Evolutionary conservation across 2,329 filamentous ascomycete species (phyloP), one percentile per base, ranked within the genome.

Genomic region (Tolypocladium inflatum): DNA sequence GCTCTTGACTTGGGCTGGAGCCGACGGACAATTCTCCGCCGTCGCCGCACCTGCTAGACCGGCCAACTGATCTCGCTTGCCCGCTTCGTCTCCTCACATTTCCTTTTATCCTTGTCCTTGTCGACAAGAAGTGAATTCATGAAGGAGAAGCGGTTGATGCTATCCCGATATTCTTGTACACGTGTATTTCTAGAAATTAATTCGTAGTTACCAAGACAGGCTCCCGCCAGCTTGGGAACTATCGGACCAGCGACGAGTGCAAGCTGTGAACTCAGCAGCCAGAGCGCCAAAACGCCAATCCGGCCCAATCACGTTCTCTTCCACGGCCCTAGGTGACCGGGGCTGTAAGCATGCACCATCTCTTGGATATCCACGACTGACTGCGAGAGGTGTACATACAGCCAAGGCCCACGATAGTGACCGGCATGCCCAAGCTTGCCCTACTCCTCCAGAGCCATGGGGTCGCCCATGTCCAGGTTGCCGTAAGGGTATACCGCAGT

Each of bases 21-120:
- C 85, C 21, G 90, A 90, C 62, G 89, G 89, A 7, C 90, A 94
- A 68, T 94, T 84, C 69, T 84, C 82, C 4, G 74, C 87, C 30
- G 61, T 87, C 15, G 78, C 79, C n/a, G 76, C 76, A 17, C 35
- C 37, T 45, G 54, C 52, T 23, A n/a, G 15, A 52, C 3, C 30
- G 43, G 38, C 38, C 13, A 39, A 39, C 17, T 17, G 1, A 39
- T 17, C 13, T 7, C 17, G 38, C 4, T 39, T 39, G 2, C 38
- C 17, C 1, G 13, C 2, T 39, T 38, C 10, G 37, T 38, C 37
- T 33, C 7, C 30, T 43, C 10, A n/a, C 42, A 33, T 33, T 33
- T 8, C 30, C 30, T 33, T 8, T 33, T 9, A 9, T 33, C 30
- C 7, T 9, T 33, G 30, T 33, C 30, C 30, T 33, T 33, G 30